These are phyloP conservation scores for Akanthomyces muscarius DNA, from an alignment of 2,329 filamentous ascomycete genomes.

Conservation along the genomic window DNA sequence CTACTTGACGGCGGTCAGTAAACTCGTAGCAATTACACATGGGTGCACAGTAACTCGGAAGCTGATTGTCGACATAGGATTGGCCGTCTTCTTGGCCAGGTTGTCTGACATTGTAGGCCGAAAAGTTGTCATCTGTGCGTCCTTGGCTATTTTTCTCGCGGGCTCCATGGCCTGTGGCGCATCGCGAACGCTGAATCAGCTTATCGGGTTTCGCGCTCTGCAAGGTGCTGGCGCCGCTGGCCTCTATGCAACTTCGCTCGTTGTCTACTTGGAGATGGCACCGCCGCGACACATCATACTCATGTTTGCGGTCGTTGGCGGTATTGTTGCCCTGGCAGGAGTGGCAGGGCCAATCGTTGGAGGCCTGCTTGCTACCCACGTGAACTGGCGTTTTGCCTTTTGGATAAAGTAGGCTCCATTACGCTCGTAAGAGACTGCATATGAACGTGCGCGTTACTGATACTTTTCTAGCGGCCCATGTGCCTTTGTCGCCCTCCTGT, in stretches of 20 bases:
- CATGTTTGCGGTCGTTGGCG: constrained; percentile 18
- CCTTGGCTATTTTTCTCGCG: constrained; percentile 19
- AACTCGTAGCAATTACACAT: constrained; percentile 26
- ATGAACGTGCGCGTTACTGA: constrained; percentile 5
- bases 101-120: constrained; percentile 19
- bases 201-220: constrained; percentile 20
- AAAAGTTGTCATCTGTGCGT: constrained; percentile 13
- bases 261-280: constrained; percentile 20
- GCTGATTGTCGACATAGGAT: constrained; percentile 12
- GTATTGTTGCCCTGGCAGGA: constrained; percentile 20
- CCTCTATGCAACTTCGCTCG: constrained; percentile 20
- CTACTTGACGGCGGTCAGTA: background rate
- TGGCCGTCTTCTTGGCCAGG: constrained; percentile 18
- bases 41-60: background rate
- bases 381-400: constrained; percentile 18
- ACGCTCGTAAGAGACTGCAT: too few species aligned
- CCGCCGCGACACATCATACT: constrained; percentile 11
- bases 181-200: constrained; percentile 18
- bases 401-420: constrained; percentile 20
- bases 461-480: background rate
- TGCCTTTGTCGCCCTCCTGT: background rate
- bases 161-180: constrained; percentile 19
- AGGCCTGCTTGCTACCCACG: constrained; percentile 16
- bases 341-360: constrained; percentile 20
- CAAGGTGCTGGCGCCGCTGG: constrained; percentile 22